Percentiles rank a stretch among this genome's conserved stretches.
Evolutionary conservation across 129 eudicot genomes (phyloP).

Genomic region (Flaveria sonorensis): DNA sequence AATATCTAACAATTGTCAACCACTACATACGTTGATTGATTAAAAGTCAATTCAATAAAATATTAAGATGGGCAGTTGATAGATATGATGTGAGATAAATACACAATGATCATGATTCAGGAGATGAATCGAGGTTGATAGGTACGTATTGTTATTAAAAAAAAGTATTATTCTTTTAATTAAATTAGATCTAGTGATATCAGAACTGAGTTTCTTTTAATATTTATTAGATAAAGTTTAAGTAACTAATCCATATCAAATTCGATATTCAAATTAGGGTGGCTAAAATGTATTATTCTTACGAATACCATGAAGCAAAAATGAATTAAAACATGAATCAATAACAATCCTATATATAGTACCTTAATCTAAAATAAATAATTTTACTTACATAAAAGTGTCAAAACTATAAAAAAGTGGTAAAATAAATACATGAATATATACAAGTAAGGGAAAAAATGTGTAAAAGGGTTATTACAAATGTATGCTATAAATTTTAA

Average conservation of each 20-base stretch:
- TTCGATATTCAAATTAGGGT: not conserved
- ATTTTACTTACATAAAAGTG: not conserved
- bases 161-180: too few species aligned
- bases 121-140: constrained; percentile 19
- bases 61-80: constrained; percentile 20
- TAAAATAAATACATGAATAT: too few species aligned
- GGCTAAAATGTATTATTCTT: constrained; percentile 17
- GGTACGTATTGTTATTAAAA: constrained; percentile 3
- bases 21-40: constrained; percentile 24
- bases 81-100: constrained; percentile 26
- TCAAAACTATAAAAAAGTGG: too few species aligned
- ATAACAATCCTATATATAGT: not conserved
- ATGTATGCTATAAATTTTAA: too few species aligned
- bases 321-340: not conserved
- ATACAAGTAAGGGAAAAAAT: too few species aligned
- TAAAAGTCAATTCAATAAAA: constrained; percentile 28
- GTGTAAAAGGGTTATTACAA: too few species aligned
- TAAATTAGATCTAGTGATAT: constrained; percentile 15
- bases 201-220: not conserved
- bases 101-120: constrained; percentile 22
- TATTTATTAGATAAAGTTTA: constrained; percentile 5
- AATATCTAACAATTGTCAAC: constrained; percentile 16
- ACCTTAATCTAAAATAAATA: not conserved
- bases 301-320: not conserved
- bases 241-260: not conserved